These are phyloP conservation scores for Crotalaria pallida DNA, from an alignment of 306 rosid species.

Conservation along the genomic window DNA sequence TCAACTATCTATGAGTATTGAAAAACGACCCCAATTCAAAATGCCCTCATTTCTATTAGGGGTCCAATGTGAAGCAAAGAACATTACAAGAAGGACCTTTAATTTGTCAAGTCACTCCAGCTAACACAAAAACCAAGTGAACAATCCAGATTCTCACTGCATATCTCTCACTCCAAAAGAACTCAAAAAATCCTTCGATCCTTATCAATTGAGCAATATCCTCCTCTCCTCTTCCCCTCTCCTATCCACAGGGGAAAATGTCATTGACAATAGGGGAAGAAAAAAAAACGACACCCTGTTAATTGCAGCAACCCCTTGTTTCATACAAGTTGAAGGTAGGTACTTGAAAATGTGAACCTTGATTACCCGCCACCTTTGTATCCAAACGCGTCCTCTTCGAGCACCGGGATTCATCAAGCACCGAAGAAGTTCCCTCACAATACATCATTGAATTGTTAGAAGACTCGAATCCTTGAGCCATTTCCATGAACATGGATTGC, in stretches of 20 bases:
- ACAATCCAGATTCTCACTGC: neutral
- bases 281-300: neutral
- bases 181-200: neutral
- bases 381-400: constrained; percentile 39
- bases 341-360: constrained; percentile 16
- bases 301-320: constrained; percentile 17
- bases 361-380: neutral
- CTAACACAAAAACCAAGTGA: neutral
- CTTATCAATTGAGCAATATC: neutral
- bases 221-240: too few relatives aligned
- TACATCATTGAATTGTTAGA: constrained; percentile 23
- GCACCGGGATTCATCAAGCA: constrained; percentile 29
- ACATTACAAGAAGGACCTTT: neutral
- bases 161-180: neutral
- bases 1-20: too few relatives aligned
- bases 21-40: too few relatives aligned
- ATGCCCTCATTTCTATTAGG: too few relatives aligned
- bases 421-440: constrained; percentile 22
- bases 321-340: constrained; percentile 20
- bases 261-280: neutral
- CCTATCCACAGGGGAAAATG: neutral
- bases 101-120: neutral
- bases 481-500: constrained; percentile 58
- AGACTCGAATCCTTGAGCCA: constrained; percentile 54
- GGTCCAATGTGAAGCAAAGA: neutral